A percentile compares a stretch with the other conserved stretches of the same genome.
These are phyloP conservation scores for Cryptococcus hybrid DNA, from an alignment of 1,284 basidiomycete species.

Conservation along the genomic window DNA sequence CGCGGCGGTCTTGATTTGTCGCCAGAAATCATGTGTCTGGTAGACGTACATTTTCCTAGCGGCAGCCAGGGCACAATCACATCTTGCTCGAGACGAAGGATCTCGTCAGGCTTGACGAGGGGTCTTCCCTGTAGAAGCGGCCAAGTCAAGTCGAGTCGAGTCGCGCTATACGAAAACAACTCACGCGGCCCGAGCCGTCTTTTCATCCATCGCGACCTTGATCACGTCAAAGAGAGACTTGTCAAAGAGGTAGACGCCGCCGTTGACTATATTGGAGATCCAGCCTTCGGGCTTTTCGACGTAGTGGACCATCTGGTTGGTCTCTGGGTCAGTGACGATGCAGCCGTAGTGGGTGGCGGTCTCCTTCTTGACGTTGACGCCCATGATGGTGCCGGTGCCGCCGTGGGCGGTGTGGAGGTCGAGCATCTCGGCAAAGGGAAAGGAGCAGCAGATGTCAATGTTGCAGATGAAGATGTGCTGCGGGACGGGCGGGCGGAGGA, in stretches of 20 bases:
- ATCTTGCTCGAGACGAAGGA: slow-evolving; percentile 56
- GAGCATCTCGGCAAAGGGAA: slow-evolving; percentile 52
- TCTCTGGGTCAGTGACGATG: slow-evolving; percentile 52
- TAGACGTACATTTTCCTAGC: slow-evolving; percentile 54
- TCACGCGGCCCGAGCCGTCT: slow-evolving; percentile 50
- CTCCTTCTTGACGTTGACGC: slow-evolving; percentile 53
- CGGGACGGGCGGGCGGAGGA: slow-evolving; percentile 51
- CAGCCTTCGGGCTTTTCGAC: slow-evolving; percentile 56
- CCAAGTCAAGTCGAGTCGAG: neutral
- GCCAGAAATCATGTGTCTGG: slow-evolving; percentile 54
- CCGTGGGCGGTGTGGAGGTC: slow-evolving; percentile 53
- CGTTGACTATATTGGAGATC: slow-evolving; percentile 55
- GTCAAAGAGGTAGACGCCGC: slow-evolving; percentile 54
- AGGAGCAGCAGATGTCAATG: slow-evolving; percentile 55
- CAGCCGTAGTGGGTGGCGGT: slow-evolving; percentile 54
- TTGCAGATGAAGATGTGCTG: slow-evolving; percentile 56
- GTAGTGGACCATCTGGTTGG: slow-evolving; percentile 50
- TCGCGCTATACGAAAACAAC: slow-evolving; percentile 17
- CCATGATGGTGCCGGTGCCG: slow-evolving; percentile 55
- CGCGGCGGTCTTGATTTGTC: slow-evolving; percentile 57
- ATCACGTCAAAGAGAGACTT: slow-evolving; percentile 55
- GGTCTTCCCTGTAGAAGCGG: slow-evolving; percentile 43
- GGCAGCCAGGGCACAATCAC: slow-evolving; percentile 54
- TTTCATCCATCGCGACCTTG: slow-evolving; percentile 54
- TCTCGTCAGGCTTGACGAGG: slow-evolving; percentile 51